These are phyloP conservation scores for Aspergillus sp. DNA, from an alignment of 2,329 filamentous ascomycete genomes.

Conservation along the genomic window DNA sequence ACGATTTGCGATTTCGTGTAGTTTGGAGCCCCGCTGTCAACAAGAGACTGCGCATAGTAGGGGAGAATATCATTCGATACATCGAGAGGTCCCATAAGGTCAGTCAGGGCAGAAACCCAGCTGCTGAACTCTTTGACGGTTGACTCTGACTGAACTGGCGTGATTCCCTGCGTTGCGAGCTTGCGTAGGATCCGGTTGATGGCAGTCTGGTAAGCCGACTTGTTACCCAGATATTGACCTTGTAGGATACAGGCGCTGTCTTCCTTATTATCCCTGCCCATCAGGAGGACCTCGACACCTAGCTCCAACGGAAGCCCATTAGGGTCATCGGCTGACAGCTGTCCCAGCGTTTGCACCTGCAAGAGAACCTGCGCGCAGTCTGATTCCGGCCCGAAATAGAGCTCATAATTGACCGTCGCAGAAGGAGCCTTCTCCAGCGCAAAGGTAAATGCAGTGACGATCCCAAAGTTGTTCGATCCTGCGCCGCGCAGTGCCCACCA, in stretches of 20 bases:
- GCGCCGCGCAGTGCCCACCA: conserved; percentile 11
- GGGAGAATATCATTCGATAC: conserved; percentile 2
- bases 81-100: conserved; percentile 10
- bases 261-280: background rate
- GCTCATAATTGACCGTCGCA: conserved; percentile 5
- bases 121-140: background rate
- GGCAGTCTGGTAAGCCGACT: background rate
- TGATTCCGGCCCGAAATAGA: conserved; percentile 3
- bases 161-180: conserved; percentile 1
- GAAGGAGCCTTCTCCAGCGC: conserved; percentile 4
- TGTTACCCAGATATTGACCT: conserved; percentile 4
- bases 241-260: background rate
- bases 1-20: background rate
- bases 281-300: conserved; percentile 4
- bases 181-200: conserved; percentile 3
- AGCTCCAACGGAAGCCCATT: conserved; percentile 1
- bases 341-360: conserved; percentile 4
- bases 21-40: conserved; percentile 3
- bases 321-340: background rate
- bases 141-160: background rate
- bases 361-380: conserved; percentile 7
- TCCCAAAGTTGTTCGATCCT: conserved; percentile 9
- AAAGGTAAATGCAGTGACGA: conserved; percentile 8
- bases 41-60: conserved; percentile 7
- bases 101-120: conserved; percentile 7